These are phyloP conservation scores for Nicotiana undulata DNA, from an alignment of 257 asterid species.

Conservation along the genomic window DNA sequence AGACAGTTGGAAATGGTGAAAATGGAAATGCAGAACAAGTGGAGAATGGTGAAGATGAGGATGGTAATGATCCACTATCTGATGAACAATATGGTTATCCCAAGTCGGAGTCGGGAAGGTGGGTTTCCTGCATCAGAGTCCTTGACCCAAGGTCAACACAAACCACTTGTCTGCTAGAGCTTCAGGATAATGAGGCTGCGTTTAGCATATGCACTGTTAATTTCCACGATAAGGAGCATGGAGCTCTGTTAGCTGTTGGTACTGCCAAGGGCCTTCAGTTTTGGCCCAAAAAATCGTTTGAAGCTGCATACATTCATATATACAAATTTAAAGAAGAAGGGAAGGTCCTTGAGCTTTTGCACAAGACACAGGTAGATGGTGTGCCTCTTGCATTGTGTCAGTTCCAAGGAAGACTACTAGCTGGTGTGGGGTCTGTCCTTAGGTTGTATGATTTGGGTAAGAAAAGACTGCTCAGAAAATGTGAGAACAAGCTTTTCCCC, in stretches of 20 bases:
- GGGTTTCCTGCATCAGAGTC: constrained; percentile 98
- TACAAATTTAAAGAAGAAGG: constrained; percentile 97
- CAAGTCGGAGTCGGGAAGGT: constrained; percentile 78
- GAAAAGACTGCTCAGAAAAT: constrained; percentile 81
- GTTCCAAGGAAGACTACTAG: constrained; percentile 88
- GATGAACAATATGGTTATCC: constrained; percentile 99
- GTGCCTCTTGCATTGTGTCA: constrained; percentile 93
- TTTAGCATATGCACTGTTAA: constrained; percentile 94
- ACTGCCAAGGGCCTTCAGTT: constrained; percentile 94
- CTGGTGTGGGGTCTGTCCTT: constrained; percentile 90
- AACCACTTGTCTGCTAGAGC: constrained; percentile 90
- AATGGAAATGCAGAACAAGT: constrained; percentile 65
- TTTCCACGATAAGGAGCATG: constrained; percentile 92
- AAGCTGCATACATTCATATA: constrained; percentile 86
- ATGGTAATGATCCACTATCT: constrained; percentile 66
- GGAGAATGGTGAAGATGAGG: constrained; percentile 89
- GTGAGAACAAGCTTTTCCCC: constrained; percentile 95
- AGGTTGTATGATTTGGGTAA: constrained; percentile 94
- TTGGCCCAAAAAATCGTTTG: constrained; percentile 82
- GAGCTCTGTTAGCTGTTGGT: constrained; percentile 93
- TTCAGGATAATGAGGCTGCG: constrained; percentile 98
- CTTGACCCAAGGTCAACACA: constrained; percentile 83
- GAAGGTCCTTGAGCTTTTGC: constrained; percentile 85
- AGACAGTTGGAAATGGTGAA: constrained; percentile 65
- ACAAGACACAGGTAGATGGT: constrained; percentile 96